Evolutionary conservation across 345 rosid genomes (phyloP).

Genomic region (Eucalyptus erythrocorys): DNA sequence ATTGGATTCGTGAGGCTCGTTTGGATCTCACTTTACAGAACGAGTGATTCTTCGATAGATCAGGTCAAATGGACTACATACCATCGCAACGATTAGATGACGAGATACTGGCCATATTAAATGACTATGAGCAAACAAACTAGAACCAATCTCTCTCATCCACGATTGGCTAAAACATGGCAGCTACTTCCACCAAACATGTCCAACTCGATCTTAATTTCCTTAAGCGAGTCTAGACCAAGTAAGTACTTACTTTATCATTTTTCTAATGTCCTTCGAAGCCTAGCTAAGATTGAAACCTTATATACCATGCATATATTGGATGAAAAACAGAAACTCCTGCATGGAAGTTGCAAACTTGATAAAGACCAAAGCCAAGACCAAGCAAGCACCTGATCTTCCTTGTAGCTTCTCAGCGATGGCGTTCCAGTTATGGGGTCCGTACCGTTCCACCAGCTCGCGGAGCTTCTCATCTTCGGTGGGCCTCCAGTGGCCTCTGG

Average conservation of each 20-base stretch:
- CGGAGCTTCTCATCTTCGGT: constrained; percentile 32
- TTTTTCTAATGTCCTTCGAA: not conserved
- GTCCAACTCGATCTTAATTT: not conserved
- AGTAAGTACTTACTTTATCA: not conserved
- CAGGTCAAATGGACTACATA: not conserved
- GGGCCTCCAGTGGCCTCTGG: constrained; percentile 47
- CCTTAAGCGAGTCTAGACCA: not conserved
- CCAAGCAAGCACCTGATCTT: constrained; percentile 18
- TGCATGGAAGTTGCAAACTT: not conserved
- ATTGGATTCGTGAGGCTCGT: not conserved
- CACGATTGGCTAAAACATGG: not conserved
- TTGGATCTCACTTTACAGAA: not conserved
- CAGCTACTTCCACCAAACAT: not conserved
- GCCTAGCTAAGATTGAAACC: not conserved
- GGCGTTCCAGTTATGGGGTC: constrained; percentile 44
- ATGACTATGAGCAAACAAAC: not conserved
- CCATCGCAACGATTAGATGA: not conserved
- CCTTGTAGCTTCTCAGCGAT: constrained; percentile 32
- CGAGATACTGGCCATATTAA: not conserved
- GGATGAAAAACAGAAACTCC: not conserved
- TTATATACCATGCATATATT: not conserved
- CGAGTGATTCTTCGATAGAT: not conserved
- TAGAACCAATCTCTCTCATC: not conserved
- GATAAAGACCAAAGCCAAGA: not conserved
- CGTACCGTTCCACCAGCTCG: constrained; percentile 25